phyloP scores from a whole-genome alignment of 306 rosid species.

The Corylus americana region DNA sequence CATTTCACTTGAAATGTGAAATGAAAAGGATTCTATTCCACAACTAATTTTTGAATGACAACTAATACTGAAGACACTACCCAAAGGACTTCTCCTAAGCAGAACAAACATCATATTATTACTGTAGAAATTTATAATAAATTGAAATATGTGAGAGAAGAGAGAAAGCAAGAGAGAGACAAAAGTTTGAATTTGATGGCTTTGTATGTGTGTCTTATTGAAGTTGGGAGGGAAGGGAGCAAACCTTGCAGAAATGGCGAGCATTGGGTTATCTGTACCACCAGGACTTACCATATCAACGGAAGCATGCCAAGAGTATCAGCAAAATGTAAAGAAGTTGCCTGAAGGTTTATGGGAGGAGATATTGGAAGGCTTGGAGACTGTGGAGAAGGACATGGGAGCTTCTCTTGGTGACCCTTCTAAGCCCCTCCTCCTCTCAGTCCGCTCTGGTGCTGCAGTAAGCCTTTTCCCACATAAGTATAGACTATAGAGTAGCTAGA shows the following conservation, averaged over 20 bases:
- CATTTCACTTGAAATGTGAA: no score
- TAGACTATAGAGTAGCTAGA: not conserved
- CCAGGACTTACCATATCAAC: conserved; percentile 98
- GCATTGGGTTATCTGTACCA: conserved; percentile 85
- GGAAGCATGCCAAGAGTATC: conserved; percentile 96
- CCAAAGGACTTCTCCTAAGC: no score
- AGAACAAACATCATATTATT: no score
- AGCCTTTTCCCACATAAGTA: not conserved
- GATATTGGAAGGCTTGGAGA: conserved; percentile 64
- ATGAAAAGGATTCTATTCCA: no score
- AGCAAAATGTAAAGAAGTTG: conserved; percentile 57
- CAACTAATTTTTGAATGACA: no score
- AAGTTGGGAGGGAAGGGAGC: conserved; percentile 99
- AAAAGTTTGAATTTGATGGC: conserved; percentile 6
- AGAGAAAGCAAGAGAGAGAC: no score
- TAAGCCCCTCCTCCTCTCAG: conserved; percentile 82
- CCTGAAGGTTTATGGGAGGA: conserved; percentile 80
- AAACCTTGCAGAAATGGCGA: conserved; percentile 97
- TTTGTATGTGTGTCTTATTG: conserved; percentile 11
- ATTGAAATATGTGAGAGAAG: no score
- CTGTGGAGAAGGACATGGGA: conserved; percentile 69
- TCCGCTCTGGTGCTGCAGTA: conserved; percentile 99
- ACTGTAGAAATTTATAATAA: no score
- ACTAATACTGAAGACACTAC: no score
- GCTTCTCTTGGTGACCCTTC: conserved; percentile 83